Evolutionary conservation across 2,329 filamentous ascomycete genomes (phyloP), one percentile per base, ranked within the genome.

Genomic region (Cadophora gregata): DNA sequence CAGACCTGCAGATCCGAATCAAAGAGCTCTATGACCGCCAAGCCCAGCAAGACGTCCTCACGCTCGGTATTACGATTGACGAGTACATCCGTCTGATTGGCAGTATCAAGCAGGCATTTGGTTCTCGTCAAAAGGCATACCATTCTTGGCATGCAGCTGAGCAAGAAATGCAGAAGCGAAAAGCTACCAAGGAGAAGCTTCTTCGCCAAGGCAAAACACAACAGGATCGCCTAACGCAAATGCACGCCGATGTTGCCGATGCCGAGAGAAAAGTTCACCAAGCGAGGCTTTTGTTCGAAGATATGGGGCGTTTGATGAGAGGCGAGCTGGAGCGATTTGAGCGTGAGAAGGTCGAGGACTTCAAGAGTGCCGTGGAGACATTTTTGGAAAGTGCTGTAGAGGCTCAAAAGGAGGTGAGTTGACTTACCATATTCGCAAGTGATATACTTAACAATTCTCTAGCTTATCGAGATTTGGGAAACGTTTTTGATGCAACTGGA

Each of bases 41-140:
- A 79, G 96, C 96, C 12, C 93, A 97, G 80, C 96, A 99, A 78
- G 96, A 99, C 77, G 90, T 98, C 36, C 85, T 99, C 61, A 99
- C 96, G 0, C 89, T 99, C 71, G 96, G 96, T 45, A 98, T 98
- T 76, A 97, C 97, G 51, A 94, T 99, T 70, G 96, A 99, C 71
- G 96, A 99, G 80, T 99, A 99, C 80, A 96, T 99, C 73, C 93
- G 96, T 5, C 81, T 99, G 51, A 98, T 99, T 73, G 93, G 93
- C 36, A 96, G 92, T 64, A 92, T 98, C 68, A 99, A 99, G 83
- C 92, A 91, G 69, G 93, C 96, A 0, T 99, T 99, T 76, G 82
- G 86, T 42, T 94, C 97, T 79, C 90, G 96, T 65, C 96, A 99
- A 78, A 97, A 97, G 79, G 92, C 94, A 1, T 99, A 96, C 77